A percentile compares a stretch with the other conserved stretches of the same genome.
These are phyloP conservation scores for Cercospora sp. DNA, from an alignment of 2,329 filamentous ascomycete species.

Conservation along the genomic window DNA sequence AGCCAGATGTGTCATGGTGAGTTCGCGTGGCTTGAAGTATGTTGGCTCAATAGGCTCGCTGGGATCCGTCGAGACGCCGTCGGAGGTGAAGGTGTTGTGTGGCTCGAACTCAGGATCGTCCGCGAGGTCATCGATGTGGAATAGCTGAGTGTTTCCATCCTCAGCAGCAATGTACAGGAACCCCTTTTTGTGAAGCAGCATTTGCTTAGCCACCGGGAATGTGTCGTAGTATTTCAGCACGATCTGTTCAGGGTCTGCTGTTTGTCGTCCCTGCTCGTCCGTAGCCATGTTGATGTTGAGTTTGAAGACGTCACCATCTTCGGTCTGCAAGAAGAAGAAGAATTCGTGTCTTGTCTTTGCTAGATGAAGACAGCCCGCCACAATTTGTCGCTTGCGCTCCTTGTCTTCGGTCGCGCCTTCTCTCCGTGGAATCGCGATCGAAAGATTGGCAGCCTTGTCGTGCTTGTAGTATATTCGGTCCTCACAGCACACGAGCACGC, in stretches of 20 bases:
- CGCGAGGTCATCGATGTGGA: slow-evolving; percentile 95
- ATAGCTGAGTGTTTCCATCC: slow-evolving; percentile 89
- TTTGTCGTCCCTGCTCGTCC: slow-evolving; percentile 73
- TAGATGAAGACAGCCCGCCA: slow-evolving; percentile 95
- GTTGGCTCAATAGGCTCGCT: slow-evolving; percentile 70
- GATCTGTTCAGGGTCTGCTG: slow-evolving; percentile 76
- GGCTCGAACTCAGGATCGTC: slow-evolving; percentile 84
- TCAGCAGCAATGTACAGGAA: slow-evolving; percentile 93
- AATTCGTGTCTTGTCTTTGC: slow-evolving; percentile 78
- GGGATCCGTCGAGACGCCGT: slow-evolving; percentile 70
- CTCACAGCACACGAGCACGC: slow-evolving; percentile 90
- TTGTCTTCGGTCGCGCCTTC: slow-evolving; percentile 89
- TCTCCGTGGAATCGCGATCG: slow-evolving; percentile 83
- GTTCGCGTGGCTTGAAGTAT: slow-evolving; percentile 79
- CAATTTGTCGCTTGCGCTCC: slow-evolving; percentile 81
- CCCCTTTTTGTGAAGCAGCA: slow-evolving; percentile 92
- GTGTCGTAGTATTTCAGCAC: slow-evolving; percentile 99
- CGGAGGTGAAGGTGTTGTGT: slow-evolving; percentile 50
- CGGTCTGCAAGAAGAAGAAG: slow-evolving; percentile 93
- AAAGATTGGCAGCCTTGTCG: slow-evolving; percentile 86
- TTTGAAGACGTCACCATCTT: slow-evolving; percentile 98
- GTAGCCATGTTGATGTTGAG: slow-evolving; percentile 88
- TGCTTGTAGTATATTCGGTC: slow-evolving; percentile 97
- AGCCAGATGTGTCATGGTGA: slow-evolving; percentile 64
- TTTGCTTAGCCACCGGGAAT: slow-evolving; percentile 78